Base-by-base conservation (phyloP, 805 yeast species). In the Saccharomycopsis fodiens region DNA sequence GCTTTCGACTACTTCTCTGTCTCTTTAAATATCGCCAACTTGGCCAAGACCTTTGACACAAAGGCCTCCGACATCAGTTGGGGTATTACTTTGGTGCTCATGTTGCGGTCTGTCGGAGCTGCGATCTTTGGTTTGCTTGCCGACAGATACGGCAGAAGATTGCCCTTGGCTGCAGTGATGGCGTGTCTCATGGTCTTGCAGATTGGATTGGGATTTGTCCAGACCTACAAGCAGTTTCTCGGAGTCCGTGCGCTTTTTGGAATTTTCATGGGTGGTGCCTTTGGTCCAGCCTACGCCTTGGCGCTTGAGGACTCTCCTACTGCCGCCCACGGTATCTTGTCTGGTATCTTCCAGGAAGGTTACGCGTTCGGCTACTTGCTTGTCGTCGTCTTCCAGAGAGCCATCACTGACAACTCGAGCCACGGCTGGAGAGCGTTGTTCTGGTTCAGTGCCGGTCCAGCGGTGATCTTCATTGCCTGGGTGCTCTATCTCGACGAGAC, bases 381-480 rank as follows among this genome's bases (percentile, higher is more conserved):
- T 21, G 84, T 78, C 1, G 81, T 76, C 25, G 64, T 77, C n/a
- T 82, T 82, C 64, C 74, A 66, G 57, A 68, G 86, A 50, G 87
- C 85, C 29, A 73, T 81, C 50, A 76, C 73, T 48, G 67, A 70
- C 45, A 71, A 72, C 48, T 59, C 72, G 3, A 55, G 62, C 2
- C 74, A 78, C 51, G 72, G 74, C 4, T 82, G 91, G 91, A 69
- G 86, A 56, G 72, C 85, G 1, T 63, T 81, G 37, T 82, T 78
- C 62, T 82, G 88, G 88, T 81, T 83, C 57, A 71, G 78, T 23
- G 74, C 86, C n/a, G 80, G 80, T 29, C 75, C 81, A 7, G 81
- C 85, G 2, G 70, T 76, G 10, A 55, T 81, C 15, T 65, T 82
- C 42, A 70, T 79, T 38, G 48, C 66, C 21, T 79, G 82, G 80